A percentile compares a stretch with the other conserved stretches of the same genome.
Conservation (phyloP, 768 basidiomycete genomes). For the Arthromyces matolae region DNA sequence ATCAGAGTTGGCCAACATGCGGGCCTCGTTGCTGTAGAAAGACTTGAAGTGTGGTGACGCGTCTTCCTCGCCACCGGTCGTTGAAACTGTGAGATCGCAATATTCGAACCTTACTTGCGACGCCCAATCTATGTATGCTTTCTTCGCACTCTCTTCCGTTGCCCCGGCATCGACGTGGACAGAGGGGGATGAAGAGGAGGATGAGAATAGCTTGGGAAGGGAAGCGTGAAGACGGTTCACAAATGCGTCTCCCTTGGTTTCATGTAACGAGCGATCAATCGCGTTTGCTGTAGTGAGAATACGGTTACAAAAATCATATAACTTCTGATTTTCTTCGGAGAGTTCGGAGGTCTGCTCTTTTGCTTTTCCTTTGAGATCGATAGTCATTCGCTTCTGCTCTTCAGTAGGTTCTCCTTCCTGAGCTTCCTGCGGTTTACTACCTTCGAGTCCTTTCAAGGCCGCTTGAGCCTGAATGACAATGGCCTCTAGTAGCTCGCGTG, state of each 20-base stretch:
- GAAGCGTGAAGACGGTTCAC: constrained; percentile 72
- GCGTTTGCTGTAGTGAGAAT: constrained; percentile 79
- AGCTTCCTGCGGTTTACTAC: constrained; percentile 46
- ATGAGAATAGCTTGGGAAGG: constrained; percentile 67
- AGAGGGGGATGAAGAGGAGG: constrained; percentile 38
- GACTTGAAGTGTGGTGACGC: constrained; percentile 74
- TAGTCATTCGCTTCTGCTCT: constrained; percentile 85
- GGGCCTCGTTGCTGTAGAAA: constrained; percentile 76
- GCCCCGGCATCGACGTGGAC: constrained; percentile 47
- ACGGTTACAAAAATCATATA: constrained; percentile 79
- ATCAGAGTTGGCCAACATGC: constrained; percentile 79
- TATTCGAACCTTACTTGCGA: constrained; percentile 83
- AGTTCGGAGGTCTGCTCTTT: constrained; percentile 46
- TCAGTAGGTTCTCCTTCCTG: constrained; percentile 72
- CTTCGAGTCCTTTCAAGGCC: constrained; percentile 83
- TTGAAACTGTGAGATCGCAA: constrained; percentile 70
- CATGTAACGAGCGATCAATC: constrained; percentile 83
- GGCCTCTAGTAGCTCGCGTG: constrained; percentile 86
- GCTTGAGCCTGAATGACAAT: constrained; percentile 92
- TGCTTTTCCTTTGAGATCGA: constrained; percentile 59
- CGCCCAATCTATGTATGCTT: constrained; percentile 83
- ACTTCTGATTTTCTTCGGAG: constrained; percentile 73
- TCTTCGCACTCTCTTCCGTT: constrained; percentile 64
- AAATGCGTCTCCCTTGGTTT: constrained; percentile 88
- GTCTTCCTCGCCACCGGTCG: constrained; percentile 39